phyloP scores from a whole-genome alignment of 2,329 filamentous ascomycete genomes.

The Pseudocercospora cruenta region DNA sequence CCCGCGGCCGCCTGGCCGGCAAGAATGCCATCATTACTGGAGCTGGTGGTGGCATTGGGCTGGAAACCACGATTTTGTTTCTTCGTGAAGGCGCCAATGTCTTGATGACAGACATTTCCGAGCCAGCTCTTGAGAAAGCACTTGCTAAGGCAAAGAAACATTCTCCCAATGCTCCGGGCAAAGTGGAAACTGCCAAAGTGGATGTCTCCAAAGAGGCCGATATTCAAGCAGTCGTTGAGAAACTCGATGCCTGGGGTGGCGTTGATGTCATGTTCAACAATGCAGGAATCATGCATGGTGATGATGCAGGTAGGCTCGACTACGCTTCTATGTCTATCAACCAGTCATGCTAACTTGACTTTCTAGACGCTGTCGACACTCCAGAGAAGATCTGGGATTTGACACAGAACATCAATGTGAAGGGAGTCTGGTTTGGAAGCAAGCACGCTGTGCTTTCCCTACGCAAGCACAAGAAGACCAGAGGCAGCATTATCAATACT shows the following conservation, averaged over 20 bases:
- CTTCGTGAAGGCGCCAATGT: constrained; percentile 84
- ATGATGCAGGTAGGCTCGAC: constrained; percentile 49
- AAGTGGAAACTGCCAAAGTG: constrained; percentile 66
- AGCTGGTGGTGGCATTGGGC: constrained; percentile 85
- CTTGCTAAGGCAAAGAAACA: constrained; percentile 74
- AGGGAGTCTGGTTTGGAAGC: constrained; percentile 95
- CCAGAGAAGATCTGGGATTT: constrained; percentile 92
- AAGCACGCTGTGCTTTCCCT: constrained; percentile 87
- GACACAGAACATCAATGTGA: constrained; percentile 93
- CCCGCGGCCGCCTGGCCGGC: constrained; percentile 58
- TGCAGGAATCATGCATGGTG: constrained; percentile 91
- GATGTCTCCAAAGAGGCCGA: constrained; percentile 87
- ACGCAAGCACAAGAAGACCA: constrained; percentile 76
- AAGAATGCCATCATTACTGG: constrained; percentile 80
- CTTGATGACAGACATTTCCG: constrained; percentile 83
- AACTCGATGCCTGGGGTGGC: constrained; percentile 81
- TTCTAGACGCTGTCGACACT: constrained; percentile 69
- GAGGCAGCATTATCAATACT: constrained; percentile 87
- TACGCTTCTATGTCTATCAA: background rate
- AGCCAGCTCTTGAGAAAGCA: constrained; percentile 75
- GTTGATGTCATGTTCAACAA: constrained; percentile 97
- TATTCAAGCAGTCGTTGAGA: constrained; percentile 73
- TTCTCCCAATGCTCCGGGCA: constrained; percentile 57
- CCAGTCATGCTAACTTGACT: background rate
- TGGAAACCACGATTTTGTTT: constrained; percentile 89